Conservation (phyloP, 495 filamentous ascomycete genomes). For the Podospora appendiculata region DNA sequence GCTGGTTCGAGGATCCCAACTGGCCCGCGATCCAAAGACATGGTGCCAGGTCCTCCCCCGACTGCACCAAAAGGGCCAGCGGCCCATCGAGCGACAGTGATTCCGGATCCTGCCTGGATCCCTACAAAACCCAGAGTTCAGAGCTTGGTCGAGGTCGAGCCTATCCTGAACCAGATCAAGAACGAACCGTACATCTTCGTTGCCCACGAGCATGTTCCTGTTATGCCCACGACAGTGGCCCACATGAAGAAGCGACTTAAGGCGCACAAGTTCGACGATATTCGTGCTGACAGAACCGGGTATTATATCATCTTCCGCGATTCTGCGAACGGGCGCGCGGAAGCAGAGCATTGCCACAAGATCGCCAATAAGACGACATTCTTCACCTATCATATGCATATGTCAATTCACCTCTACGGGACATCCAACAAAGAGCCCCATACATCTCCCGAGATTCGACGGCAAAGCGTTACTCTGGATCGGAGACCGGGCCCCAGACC, state of each 20-base stretch:
- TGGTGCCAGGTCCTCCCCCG: constrained; percentile 58
- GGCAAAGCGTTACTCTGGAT: constrained; percentile 24
- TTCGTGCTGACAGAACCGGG: constrained; percentile 73
- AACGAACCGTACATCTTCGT: constrained; percentile 91
- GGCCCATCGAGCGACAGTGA: constrained; percentile 40
- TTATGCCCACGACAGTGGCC: constrained; percentile 70
- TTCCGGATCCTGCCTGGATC: constrained; percentile 12
- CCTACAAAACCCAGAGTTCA: constrained; percentile 17
- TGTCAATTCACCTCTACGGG: constrained; percentile 70
- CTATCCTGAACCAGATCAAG: constrained; percentile 59
- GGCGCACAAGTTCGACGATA: constrained; percentile 64
- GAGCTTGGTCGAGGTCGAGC: constrained; percentile 29
- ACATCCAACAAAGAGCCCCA: constrained; percentile 55
- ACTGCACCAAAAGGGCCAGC: constrained; percentile 84
- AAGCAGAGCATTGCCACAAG: constrained; percentile 68
- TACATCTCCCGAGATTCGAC: constrained; percentile 25
- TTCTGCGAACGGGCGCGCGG: constrained; percentile 62
- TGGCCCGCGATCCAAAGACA: constrained; percentile 28
- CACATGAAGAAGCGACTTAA: constrained; percentile 85
- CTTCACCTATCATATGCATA: constrained; percentile 89
- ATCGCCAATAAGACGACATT: constrained; percentile 66
- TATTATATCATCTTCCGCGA: constrained; percentile 89
- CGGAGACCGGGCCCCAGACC: constrained; percentile 4
- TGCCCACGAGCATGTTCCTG: constrained; percentile 74
- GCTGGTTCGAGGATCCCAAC: constrained; percentile 28